phyloP scores from a whole-genome alignment of 1,139 yeast species.

The Insectozyma bohioensis region DNA sequence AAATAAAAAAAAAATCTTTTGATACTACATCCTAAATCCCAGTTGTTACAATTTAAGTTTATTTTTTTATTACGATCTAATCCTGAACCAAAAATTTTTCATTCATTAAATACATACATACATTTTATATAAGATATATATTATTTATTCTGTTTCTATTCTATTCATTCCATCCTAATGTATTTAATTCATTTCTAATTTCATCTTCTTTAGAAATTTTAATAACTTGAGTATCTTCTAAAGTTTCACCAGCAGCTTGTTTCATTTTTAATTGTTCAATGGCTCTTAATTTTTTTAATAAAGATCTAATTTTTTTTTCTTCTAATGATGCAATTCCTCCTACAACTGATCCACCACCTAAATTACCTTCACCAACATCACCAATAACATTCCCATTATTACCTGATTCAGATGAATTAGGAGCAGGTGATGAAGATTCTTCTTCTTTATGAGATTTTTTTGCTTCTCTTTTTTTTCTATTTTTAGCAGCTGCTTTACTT shows the following conservation, averaged over 20 bases:
- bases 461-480: slow-evolving; percentile 77
- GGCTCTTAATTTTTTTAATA: slow-evolving; percentile 90
- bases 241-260: slow-evolving; percentile 77
- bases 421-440: slow-evolving; percentile 13
- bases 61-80: too few relatives aligned
- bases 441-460: slow-evolving; percentile 41
- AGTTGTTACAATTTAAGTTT: too few relatives aligned
- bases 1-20: too few relatives aligned
- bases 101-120: too few relatives aligned
- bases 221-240: slow-evolving; percentile 90
- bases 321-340: slow-evolving; percentile 72
- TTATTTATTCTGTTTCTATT: too few relatives aligned
- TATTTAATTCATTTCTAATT: slow-evolving; percentile 68
- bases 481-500: slow-evolving; percentile 68
- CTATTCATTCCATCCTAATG: slow-evolving; percentile 67
- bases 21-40: too few relatives aligned
- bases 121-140: too few relatives aligned
- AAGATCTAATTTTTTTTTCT: slow-evolving; percentile 88
- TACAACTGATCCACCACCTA: slow-evolving; percentile 32
- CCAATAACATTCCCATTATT: too few relatives aligned
- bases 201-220: slow-evolving; percentile 86
- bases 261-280: slow-evolving; percentile 86
- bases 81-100: too few relatives aligned
- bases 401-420: slow-evolving; percentile 16
- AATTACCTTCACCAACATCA: background rate